These are phyloP conservation scores for Rosa persica DNA, from an alignment of 306 rosid genomes.

Conservation along the genomic window DNA sequence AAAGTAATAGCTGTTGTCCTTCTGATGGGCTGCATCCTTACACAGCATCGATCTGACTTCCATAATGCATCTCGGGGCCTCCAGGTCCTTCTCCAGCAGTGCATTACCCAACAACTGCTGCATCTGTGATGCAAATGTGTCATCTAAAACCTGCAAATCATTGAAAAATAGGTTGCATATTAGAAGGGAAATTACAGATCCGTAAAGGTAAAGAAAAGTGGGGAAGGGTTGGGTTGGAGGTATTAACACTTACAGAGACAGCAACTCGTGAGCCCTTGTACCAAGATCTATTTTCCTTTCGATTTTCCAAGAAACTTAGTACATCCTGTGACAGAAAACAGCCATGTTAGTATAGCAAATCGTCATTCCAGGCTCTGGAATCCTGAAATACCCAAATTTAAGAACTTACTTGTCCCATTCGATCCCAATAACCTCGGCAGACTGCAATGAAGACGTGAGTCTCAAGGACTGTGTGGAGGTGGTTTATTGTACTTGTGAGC, in stretches of 20 bases:
- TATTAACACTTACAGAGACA: conserved; percentile 59
- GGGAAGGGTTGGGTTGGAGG: neutral
- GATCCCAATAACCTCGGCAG: conserved; percentile 95
- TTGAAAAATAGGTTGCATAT: neutral
- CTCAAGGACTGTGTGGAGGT: conserved; percentile 66
- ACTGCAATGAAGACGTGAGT: conserved; percentile 73
- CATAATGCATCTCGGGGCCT: conserved; percentile 74
- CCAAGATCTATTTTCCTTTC: conserved; percentile 92
- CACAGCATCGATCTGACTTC: conserved; percentile 95
- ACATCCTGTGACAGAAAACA: conserved; percentile 62
- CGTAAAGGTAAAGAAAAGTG: neutral
- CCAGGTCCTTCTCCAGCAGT: conserved; percentile 79
- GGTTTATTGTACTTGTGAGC: conserved; percentile 62
- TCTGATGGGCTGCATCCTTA: conserved; percentile 66
- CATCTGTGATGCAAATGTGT: conserved; percentile 88
- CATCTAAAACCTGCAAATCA: conserved; percentile 68
- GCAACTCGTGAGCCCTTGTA: conserved; percentile 91
- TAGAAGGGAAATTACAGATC: conserved; percentile 13
- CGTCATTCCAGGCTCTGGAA: neutral
- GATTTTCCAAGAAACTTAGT: conserved; percentile 88
- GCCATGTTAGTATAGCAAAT: conserved; percentile 7
- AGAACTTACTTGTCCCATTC: conserved; percentile 79
- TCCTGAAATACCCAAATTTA: conserved; percentile 9
- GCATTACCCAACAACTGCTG: conserved; percentile 87
- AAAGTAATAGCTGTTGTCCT: conserved; percentile 59